phyloP scores from a whole-genome alignment of 1,284 basidiomycete genomes.

The Malassezia restricta region DNA sequence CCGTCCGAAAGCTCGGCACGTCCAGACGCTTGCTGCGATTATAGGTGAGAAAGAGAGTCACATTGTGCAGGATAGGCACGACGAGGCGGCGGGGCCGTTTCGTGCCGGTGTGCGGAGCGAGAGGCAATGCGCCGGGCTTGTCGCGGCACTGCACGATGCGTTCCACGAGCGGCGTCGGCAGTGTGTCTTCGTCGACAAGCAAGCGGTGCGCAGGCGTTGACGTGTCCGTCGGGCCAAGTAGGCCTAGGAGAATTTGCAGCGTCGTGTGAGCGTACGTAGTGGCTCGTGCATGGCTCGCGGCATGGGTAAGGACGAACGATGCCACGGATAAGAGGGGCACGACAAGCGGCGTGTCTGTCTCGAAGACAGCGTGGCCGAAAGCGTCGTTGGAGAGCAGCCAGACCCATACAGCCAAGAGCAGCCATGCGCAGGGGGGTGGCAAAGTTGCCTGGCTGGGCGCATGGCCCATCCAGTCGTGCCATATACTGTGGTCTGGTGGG shows the following conservation, averaged over 20 bases:
- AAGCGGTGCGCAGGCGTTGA: background rate
- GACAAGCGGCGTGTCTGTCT: background rate
- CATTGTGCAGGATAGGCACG: constrained; percentile 24
- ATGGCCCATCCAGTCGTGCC: background rate
- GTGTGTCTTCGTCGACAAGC: constrained; percentile 1
- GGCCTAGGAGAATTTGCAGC: constrained; percentile 24
- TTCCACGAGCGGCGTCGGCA: background rate
- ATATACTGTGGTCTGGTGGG: background rate
- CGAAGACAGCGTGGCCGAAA: background rate
- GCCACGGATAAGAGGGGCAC: constrained; percentile 22
- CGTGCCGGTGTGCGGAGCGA: constrained; percentile 16
- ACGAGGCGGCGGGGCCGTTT: constrained; percentile 25
- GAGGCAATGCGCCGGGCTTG: constrained; percentile 21
- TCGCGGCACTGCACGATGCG: constrained; percentile 22
- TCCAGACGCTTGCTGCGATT: constrained; percentile 37
- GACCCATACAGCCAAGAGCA: constrained; percentile 12
- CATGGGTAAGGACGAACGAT: constrained; percentile 30
- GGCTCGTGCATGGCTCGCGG: constrained; percentile 21
- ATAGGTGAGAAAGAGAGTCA: constrained; percentile 28
- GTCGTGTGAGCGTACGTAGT: constrained; percentile 22
- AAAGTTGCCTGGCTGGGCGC: background rate
- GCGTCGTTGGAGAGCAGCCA: constrained; percentile 3
- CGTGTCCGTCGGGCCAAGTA: constrained; percentile 15
- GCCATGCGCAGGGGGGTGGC: constrained; percentile 3
- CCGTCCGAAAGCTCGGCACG: constrained; percentile 20